Evolutionary conservation across 345 rosid species (phyloP).

Genomic region (Populus ilicifolia): DNA sequence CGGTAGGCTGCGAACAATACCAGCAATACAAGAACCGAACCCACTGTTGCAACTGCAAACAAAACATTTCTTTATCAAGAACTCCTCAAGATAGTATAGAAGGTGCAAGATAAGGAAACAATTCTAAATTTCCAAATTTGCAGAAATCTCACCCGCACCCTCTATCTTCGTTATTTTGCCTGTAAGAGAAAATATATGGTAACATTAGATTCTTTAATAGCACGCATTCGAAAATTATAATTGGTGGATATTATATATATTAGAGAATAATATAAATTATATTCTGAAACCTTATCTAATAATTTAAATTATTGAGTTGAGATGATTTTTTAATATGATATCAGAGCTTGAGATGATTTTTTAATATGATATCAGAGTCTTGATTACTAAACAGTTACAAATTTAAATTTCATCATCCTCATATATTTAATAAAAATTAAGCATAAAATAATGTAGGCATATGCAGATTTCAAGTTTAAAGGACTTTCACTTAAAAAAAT

Average conservation of each 20-base stretch:
- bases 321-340: no score
- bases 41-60: background rate
- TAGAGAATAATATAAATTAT: no score
- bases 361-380: no score
- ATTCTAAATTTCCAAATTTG: background rate
- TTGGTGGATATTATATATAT: background rate
- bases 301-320: no score
- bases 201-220: background rate
- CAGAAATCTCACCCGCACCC: slow-evolving; percentile 7
- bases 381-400: no score
- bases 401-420: no score
- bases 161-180: background rate
- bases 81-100: background rate
- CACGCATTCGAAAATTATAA: background rate
- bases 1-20: background rate
- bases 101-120: background rate
- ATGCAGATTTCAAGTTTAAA: no score
- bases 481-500: no score
- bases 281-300: no score
- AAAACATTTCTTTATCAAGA: slow-evolving; percentile 6
- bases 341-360: no score
- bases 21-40: background rate
- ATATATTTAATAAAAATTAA: no score
- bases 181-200: background rate
- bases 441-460: no score